Base-by-base conservation (phyloP, 805 yeast species). In the Peterozyma toletana region DNA sequence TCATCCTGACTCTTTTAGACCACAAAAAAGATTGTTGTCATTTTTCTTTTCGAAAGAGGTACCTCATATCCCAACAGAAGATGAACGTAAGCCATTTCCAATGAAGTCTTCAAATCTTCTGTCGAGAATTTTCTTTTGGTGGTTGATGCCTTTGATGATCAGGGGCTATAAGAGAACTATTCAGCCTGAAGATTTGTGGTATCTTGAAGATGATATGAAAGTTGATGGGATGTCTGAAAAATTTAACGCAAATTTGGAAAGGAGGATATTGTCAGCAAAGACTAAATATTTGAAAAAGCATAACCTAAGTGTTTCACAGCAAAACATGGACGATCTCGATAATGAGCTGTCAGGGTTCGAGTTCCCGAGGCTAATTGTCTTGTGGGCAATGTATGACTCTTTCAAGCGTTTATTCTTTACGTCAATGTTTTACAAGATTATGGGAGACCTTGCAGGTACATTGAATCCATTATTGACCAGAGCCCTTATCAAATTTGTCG, bases 91-190 rank as follows among this genome's bases (percentile, higher is more conserved):
- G 11, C 55, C 50, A 5, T 78, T 64, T 53, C 84, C 84, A 0
- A 63, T 59, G 41, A 46, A 52, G 18, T 50, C 55, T 11, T 65
- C 71, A 13, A 71, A 71, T 41, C 41, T 66, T 14, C 42, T 78
- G 9, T 67, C 71, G 11, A 62, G 62, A 50, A 37, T 68, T 0
- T 73, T 78, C 48, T 78, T 83, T 55, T 68, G 79, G 70, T 86
- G 93, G 93, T 65, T 83, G 34, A 43, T 62, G n/a, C 91, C 90
- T 0, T 50, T 84, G 29, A 60, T 86, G 67, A 61, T 62, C 16
- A 72, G 74, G 9, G 93, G 95, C 9, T 85, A 85, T 58, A 77
- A 73, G 54, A 69, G 95, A 53, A 81, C 88, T 0, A 63, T 85
- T 39, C 77, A 75, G 41, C 79, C 85, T 2, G 73, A 75, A 40